These are phyloP conservation scores for Chlamydomonas sp. DNA, from an alignment of 139 green algal species.

Conservation along the genomic window DNA sequence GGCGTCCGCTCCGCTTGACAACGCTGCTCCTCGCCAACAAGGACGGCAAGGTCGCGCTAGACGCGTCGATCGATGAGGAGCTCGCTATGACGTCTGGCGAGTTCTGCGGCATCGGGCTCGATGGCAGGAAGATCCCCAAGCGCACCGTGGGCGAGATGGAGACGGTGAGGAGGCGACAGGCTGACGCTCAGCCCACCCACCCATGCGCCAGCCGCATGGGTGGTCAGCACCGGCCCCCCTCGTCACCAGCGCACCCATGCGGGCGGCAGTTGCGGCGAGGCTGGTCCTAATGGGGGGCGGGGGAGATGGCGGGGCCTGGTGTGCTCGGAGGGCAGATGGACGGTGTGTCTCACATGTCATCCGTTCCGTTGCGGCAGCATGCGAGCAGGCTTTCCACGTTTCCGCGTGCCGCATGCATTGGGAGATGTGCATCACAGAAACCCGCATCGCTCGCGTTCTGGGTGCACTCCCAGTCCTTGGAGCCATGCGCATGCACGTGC, in stretches of 20 bases:
- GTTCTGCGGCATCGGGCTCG: neutral
- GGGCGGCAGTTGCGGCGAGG: neutral
- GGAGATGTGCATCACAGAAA: too few species aligned
- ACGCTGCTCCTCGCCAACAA: too few species aligned
- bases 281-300: neutral
- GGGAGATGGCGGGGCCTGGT: neutral
- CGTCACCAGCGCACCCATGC: too few species aligned
- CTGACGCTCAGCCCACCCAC: too few species aligned
- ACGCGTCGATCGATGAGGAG: neutral
- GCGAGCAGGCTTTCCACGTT: too few species aligned
- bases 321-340: too few species aligned
- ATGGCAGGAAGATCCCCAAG: constrained; percentile 13
- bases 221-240: too few species aligned
- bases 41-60: neutral
- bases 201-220: too few species aligned
- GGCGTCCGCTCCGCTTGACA: too few species aligned
- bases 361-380: too few species aligned
- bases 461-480: neutral
- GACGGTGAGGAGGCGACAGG: constrained; percentile 15
- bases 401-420: too few species aligned
- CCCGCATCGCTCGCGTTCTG: neutral
- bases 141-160: constrained; percentile 76
- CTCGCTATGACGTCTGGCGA: neutral
- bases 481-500: neutral
- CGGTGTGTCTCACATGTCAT: too few species aligned